A percentile compares a stretch with the other conserved stretches of the same genome.
These are phyloP conservation scores for Aspergillus hortae DNA, from an alignment of 2,329 filamentous ascomycete genomes.

Conservation along the genomic window DNA sequence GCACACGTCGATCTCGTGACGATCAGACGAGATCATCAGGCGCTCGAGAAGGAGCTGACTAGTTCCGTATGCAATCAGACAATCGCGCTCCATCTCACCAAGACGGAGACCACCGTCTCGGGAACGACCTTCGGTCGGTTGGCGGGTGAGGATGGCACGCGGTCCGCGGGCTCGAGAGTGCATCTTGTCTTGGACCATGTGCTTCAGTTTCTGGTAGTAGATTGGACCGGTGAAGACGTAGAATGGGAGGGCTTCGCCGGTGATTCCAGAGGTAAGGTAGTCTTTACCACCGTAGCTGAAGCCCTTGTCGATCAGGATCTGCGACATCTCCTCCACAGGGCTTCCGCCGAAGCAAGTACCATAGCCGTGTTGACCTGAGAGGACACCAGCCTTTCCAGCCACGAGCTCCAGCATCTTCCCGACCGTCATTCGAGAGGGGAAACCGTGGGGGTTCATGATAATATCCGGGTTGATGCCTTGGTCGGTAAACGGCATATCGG, in stretches of 20 bases:
- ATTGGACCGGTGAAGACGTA: constrained; percentile 99
- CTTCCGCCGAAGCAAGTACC: constrained; percentile 82
- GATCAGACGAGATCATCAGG: constrained; percentile 91
- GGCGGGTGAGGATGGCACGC: constrained; percentile 84
- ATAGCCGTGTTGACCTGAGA: constrained; percentile 82
- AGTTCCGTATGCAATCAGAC: constrained; percentile 93
- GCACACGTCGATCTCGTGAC: constrained; percentile 87
- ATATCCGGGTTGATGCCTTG: constrained; percentile 90
- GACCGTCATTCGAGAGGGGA: constrained; percentile 98
- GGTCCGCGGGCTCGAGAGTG: constrained; percentile 90
- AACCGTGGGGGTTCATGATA: constrained; percentile 99
- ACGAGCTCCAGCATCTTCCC: constrained; percentile 95
- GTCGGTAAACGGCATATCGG: constrained; percentile 95
- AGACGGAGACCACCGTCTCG: constrained; percentile 87
- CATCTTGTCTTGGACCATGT: constrained; percentile 99
- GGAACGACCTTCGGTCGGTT: constrained; percentile 93
- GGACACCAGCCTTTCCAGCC: constrained; percentile 86
- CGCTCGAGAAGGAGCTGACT: constrained; percentile 88
- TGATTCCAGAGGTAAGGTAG: constrained; percentile 91
- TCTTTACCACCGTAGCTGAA: constrained; percentile 98
- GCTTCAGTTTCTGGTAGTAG: constrained; percentile 99
- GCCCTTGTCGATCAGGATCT: constrained; percentile 77
- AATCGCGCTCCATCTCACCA: constrained; percentile 99
- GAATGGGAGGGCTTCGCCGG: constrained; percentile 86
- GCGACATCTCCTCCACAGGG: constrained; percentile 85